These are phyloP conservation scores for Melampsora americana DNA, from an alignment of 1,284 basidiomycete species.

Conservation along the genomic window DNA sequence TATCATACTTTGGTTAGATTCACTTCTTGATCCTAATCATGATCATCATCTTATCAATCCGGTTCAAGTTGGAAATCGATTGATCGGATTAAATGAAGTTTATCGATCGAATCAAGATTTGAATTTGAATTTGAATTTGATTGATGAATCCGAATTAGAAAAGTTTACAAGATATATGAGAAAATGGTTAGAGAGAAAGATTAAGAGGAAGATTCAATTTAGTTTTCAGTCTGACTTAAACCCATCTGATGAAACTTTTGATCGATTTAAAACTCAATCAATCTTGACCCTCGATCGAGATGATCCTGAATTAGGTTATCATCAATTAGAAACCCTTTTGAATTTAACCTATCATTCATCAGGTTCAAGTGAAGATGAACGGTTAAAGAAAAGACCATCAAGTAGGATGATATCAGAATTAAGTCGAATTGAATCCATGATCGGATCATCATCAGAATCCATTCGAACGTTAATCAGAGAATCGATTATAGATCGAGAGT, in stretches of 20 bases:
- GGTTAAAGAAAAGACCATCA: constrained; percentile 20
- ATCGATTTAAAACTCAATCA: too few relatives aligned
- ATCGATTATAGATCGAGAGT: constrained; percentile 1
- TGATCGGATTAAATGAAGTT: too few relatives aligned
- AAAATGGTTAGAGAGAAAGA: constrained; percentile 27
- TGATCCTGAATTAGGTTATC: constrained; percentile 6
- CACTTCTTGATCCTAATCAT: too few relatives aligned
- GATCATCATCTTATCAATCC: too few relatives aligned
- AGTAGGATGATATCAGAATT: constrained; percentile 26
- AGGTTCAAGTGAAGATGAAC: not conserved
- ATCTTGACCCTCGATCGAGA: not conserved
- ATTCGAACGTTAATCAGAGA: constrained; percentile 8
- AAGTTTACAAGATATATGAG: constrained; percentile 31
- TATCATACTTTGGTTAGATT: too few relatives aligned
- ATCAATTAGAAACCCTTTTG: not conserved
- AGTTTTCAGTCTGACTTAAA: not conserved
- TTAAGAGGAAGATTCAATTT: not conserved
- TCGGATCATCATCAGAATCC: constrained; percentile 2
- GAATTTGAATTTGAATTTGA: too few relatives aligned
- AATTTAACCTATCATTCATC: not conserved
- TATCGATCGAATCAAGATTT: too few relatives aligned
- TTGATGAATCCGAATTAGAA: not conserved
- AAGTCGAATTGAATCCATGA: constrained; percentile 14
- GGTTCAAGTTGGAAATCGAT: too few relatives aligned
- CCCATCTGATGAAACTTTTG: not conserved